Conservation (phyloP, 2,329 filamentous ascomycete species). For the Dryadomyces quercus-mongolicae region DNA sequence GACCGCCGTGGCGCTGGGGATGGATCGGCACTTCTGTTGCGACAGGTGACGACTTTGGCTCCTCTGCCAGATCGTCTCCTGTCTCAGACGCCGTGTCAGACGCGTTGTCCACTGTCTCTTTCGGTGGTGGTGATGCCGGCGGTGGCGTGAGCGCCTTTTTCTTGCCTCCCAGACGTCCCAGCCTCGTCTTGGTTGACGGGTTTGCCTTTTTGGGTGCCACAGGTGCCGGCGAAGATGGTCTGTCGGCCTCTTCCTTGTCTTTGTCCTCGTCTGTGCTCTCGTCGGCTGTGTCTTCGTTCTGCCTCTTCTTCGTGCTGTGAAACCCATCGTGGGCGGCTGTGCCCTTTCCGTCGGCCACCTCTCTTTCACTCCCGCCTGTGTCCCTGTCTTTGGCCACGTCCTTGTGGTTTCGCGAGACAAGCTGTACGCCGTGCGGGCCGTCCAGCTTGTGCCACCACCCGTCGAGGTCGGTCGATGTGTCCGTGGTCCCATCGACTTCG, state of each 20-base stretch:
- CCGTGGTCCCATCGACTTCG: neutral
- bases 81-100: too few relatives aligned
- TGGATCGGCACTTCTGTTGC: neutral
- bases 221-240: neutral
- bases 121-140: too few relatives aligned
- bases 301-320: neutral
- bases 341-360: neutral
- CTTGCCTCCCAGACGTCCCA: slow-evolving; percentile 12
- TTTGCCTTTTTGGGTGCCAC: neutral
- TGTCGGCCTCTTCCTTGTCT: slow-evolving; percentile 31
- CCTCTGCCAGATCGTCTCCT: neutral
- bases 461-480: neutral
- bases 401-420: neutral
- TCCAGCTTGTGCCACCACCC: neutral
- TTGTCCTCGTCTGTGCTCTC: slow-evolving; percentile 23
- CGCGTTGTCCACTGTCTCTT: neutral
- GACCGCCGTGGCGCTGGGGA: neutral
- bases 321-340: neutral
- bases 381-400: neutral
- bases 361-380: neutral
- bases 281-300: neutral
- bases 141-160: slow-evolving; percentile 10
- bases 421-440: neutral
- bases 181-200: neutral
- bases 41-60: neutral